These are phyloP conservation scores for Rosa chinensis DNA, from an alignment of 306 rosid genomes.

Conservation along the genomic window DNA sequence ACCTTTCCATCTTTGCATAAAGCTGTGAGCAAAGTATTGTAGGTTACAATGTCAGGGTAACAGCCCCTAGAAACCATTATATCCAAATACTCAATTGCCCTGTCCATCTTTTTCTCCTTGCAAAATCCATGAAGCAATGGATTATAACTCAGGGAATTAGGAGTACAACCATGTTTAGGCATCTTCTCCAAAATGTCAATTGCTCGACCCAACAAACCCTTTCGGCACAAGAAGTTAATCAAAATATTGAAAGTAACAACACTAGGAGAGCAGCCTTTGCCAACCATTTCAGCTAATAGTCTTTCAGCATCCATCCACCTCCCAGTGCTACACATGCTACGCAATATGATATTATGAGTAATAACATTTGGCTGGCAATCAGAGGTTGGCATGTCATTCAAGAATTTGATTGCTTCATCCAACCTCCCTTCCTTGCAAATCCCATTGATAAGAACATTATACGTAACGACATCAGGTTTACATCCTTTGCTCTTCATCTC, in stretches of 20 bases:
- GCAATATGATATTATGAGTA: slow-evolving; percentile 75
- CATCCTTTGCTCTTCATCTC: slow-evolving; percentile 84
- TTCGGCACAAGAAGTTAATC: slow-evolving; percentile 86
- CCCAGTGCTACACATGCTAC: slow-evolving; percentile 89
- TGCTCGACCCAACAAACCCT: slow-evolving; percentile 84
- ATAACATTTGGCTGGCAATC: slow-evolving; percentile 84
- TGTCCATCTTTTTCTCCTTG: slow-evolving; percentile 83
- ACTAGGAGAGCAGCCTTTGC: slow-evolving; percentile 87
- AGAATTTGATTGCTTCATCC: slow-evolving; percentile 78
- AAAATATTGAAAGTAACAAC: slow-evolving; percentile 97
- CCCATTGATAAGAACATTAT: slow-evolving; percentile 84
- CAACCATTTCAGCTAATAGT: slow-evolving; percentile 71
- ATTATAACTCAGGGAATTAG: slow-evolving; percentile 92
- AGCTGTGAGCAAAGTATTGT: slow-evolving; percentile 86
- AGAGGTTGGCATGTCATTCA: slow-evolving; percentile 54
- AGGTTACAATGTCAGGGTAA: slow-evolving; percentile 92
- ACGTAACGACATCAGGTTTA: slow-evolving; percentile 90
- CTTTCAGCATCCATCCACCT: slow-evolving; percentile 96
- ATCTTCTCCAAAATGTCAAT: slow-evolving; percentile 85
- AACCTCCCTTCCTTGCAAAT: slow-evolving; percentile 89
- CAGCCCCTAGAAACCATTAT: slow-evolving; percentile 89
- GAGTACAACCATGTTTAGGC: slow-evolving; percentile 81
- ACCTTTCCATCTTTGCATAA: slow-evolving; percentile 95
- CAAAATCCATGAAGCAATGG: slow-evolving; percentile 96
- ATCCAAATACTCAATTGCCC: slow-evolving; percentile 79